Evolutionary conservation across 208 protist genomes (phyloP), one percentile per base, ranked within the genome.

Genomic region (Wallacemonas rigidus): DNA sequence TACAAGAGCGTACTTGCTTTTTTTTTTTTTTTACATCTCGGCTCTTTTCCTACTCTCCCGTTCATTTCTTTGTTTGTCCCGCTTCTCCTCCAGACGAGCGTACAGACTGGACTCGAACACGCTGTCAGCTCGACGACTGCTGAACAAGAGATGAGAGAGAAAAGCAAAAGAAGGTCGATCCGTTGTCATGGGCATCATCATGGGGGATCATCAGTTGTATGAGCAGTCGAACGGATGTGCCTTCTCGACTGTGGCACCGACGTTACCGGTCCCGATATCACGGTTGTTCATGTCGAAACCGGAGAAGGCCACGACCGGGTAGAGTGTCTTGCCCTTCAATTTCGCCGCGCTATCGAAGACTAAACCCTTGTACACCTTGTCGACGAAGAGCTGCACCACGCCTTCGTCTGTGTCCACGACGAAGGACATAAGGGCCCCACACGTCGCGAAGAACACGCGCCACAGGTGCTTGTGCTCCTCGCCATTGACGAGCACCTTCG

Each of bases 341-440:
- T 73, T 79, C 35, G 75, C 64, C 39, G 58, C 57, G 45, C 53
- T 67, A 39, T 94, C 87, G 58, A 94, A 85, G 44, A 94, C 74
- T 58, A 93, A 67, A 40, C 92, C 92, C 9, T 77, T 77, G 72
- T 95, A 97, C 63, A 86, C 79, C 67, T 78, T 75, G 71, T 95
- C 83, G 26, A 95, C 81, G 64, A 90, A 97, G 17, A 97, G 73
- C 74, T 94, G 88, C 61, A 95, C 86, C 6, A 85, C 75, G 36
- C 92, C 92, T 15, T 75, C 72, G 67, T 95, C 67, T 15, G 87
- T 97, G 77, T 97, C 84, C n/a, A 94, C 86, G 45, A 95, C 76
- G 69, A 95, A 97, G 8, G 82, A 82, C 63, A 91, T 81, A 26
- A 86, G 63, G 8, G 77, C 88, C 12, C 92, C 92, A 63, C 80